Evolutionary conservation across 2,329 filamentous ascomycete genomes (phyloP), one percentile per base, ranked within the genome.

Genomic region (Fusarium clavum): DNA sequence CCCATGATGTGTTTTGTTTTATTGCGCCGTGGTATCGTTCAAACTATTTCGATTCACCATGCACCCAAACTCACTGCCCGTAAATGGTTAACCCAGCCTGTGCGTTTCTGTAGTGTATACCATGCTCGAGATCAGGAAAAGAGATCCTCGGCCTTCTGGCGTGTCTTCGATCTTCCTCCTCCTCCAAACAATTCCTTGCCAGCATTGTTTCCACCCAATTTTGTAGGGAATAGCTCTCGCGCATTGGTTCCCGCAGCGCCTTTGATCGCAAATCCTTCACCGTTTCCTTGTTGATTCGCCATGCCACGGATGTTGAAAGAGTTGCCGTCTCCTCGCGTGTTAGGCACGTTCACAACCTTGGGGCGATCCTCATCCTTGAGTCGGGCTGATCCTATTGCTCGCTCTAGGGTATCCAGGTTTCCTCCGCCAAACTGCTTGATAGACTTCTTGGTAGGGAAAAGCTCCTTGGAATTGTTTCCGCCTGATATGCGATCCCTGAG

Each of bases 141-240:
- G 69, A 92, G 82, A 80, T 94, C 92, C 73, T 93, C 90, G 0
- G 92, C 92, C 75, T 84, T 89, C 73, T 91, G 88, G 69, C 92
- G 86, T 67, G 79, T 77, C 91, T 92, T 70, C 69, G 77, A 55
- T 51, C 75, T 71, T 25, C 70, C 27, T 89, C 75, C 67, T 82
- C 88, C 61, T 82, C 88, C 63, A 73, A 94, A 92, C 18, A 93
- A 79, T 76, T 94, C 92, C 79, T 92, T 93, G 52, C 88, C 88
- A 4, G 85, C 80, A 75, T 93, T 92, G 44, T 55, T 67, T n/a
- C 68, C 70, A 27, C 82, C 83, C 46, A 89, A 86, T 70, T 88
- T 91, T 18, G 84, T 84, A 0, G 91, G 91, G 73, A 94, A 94
- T 22, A 94, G 78, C 77, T 94, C 92, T 70, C 87, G 90, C 75